Conservation (phyloP, 345 rosid species). For the Adansonia digitata region DNA sequence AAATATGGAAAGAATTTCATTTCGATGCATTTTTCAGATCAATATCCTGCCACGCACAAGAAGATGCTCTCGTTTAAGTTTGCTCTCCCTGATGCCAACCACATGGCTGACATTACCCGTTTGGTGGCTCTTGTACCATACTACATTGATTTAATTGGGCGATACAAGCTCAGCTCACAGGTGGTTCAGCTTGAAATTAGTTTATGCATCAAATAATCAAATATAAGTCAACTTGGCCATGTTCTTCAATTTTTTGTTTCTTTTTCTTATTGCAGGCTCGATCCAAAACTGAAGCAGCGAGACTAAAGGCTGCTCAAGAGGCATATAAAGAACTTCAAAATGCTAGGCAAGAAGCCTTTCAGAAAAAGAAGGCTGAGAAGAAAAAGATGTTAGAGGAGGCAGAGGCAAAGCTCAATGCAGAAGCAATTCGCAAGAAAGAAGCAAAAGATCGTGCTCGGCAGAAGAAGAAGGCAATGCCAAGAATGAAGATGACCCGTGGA, state of each 20-base stretch:
- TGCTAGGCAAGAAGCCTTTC: conserved; percentile 91
- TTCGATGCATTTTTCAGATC: conserved; percentile 94
- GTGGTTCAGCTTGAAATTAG: conserved; percentile 27
- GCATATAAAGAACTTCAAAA: conserved; percentile 79
- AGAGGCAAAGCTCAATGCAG: conserved; percentile 81
- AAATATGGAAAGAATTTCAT: conserved; percentile 85
- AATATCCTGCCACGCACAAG: conserved; percentile 66
- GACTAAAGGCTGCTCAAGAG: conserved; percentile 81
- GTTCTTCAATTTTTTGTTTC: neutral
- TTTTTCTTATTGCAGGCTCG: conserved; percentile 49
- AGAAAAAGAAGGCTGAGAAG: conserved; percentile 78
- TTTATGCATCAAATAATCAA: neutral
- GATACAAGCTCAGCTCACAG: conserved; percentile 90
- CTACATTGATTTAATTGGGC: conserved; percentile 87
- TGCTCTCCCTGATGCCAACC: conserved; percentile 67
- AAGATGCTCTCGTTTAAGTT: conserved; percentile 88
- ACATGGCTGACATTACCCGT: conserved; percentile 81
- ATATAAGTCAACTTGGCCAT: neutral
- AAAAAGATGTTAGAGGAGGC: conserved; percentile 79
- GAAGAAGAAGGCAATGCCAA: conserved; percentile 73
- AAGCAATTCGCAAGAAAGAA: conserved; percentile 76
- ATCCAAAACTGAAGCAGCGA: conserved; percentile 75
- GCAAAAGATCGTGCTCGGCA: conserved; percentile 91
- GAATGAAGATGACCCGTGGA: conserved; percentile 73
- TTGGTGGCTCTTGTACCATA: conserved; percentile 82